Percentiles rank a stretch among this genome's conserved stretches.
These are phyloP conservation scores for Decorospora gaudefroyi DNA, from an alignment of 2,329 filamentous ascomycete genomes.

Conservation along the genomic window DNA sequence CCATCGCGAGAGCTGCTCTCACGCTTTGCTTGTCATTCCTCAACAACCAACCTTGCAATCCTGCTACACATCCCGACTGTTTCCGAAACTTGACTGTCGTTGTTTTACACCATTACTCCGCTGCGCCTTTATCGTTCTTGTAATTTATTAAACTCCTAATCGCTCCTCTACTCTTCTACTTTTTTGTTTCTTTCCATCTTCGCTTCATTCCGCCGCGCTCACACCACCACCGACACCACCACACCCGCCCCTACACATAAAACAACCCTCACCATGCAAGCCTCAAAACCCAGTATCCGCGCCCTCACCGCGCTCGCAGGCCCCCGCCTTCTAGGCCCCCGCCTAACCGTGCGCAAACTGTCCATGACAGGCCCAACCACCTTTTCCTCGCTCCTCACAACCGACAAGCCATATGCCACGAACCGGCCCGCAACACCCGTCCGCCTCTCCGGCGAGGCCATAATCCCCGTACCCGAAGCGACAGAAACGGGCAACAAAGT, in stretches of 20 bases:
- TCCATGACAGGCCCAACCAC: slow-evolving; percentile 65
- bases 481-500: slow-evolving; percentile 37
- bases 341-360: slow-evolving; percentile 54
- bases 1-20: no score
- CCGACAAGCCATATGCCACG: slow-evolving; percentile 55
- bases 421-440: slow-evolving; percentile 49
- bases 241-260: slow-evolving; percentile 4
- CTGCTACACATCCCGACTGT: slow-evolving; percentile 5
- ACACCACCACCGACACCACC: not conserved
- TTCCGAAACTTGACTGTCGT: slow-evolving; percentile 7
- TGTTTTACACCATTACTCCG: slow-evolving; percentile 3
- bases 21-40: slow-evolving; percentile 8
- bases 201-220: not conserved
- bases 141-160: slow-evolving; percentile 5
- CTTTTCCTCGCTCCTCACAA: slow-evolving; percentile 56
- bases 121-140: slow-evolving; percentile 6
- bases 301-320: slow-evolving; percentile 45
- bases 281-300: slow-evolving; percentile 17
- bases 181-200: not conserved
- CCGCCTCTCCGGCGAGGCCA: slow-evolving; percentile 57
- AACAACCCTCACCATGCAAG: slow-evolving; percentile 13
- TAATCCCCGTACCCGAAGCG: slow-evolving; percentile 46
- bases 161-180: not conserved
- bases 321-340: slow-evolving; percentile 51
- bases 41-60: slow-evolving; percentile 2